Evolutionary conservation across 2,329 filamentous ascomycete species (phyloP).

Genomic region (Colletotrichum sp.): DNA sequence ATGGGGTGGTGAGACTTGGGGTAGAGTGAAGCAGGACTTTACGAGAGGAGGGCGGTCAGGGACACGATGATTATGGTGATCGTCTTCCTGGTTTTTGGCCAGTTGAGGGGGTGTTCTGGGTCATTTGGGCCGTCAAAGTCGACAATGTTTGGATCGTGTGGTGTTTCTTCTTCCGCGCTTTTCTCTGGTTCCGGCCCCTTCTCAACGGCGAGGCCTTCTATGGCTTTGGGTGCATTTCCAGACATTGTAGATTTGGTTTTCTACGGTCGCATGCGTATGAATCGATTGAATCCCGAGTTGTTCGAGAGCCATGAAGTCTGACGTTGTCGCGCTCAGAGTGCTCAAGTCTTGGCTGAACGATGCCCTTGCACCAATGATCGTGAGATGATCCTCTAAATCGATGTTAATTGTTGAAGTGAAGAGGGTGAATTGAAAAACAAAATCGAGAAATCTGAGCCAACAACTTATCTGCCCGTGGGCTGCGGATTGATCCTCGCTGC

Average conservation of each 20-base stretch:
- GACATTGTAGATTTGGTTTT: background rate
- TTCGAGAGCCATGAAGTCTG: background rate
- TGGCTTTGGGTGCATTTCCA: background rate
- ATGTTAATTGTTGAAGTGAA: background rate
- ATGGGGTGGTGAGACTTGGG: background rate
- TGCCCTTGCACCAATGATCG: background rate
- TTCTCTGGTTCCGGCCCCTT: background rate
- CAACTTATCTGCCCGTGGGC: background rate
- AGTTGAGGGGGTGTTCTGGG: slow-evolving; percentile 58
- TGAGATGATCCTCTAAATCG: background rate
- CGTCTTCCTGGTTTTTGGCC: slow-evolving; percentile 58
- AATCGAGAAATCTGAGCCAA: background rate
- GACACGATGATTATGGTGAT: slow-evolving; percentile 53
- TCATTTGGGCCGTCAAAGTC: slow-evolving; percentile 59
- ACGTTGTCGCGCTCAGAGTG: background rate
- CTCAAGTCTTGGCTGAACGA: background rate
- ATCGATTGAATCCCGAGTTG: background rate
- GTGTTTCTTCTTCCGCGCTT: background rate
- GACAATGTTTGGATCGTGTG: slow-evolving; percentile 38
- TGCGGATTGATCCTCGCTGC: background rate
- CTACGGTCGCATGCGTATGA: background rate
- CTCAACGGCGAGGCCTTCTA: background rate
- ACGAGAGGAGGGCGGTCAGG: slow-evolving; percentile 42
- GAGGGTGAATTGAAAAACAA: background rate
- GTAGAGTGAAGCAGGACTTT: slow-evolving; percentile 37